Evolutionary conservation across 495 filamentous ascomycete genomes (phyloP), one percentile per base, ranked within the genome.

Genomic region (Sabuloglossum arenarium): DNA sequence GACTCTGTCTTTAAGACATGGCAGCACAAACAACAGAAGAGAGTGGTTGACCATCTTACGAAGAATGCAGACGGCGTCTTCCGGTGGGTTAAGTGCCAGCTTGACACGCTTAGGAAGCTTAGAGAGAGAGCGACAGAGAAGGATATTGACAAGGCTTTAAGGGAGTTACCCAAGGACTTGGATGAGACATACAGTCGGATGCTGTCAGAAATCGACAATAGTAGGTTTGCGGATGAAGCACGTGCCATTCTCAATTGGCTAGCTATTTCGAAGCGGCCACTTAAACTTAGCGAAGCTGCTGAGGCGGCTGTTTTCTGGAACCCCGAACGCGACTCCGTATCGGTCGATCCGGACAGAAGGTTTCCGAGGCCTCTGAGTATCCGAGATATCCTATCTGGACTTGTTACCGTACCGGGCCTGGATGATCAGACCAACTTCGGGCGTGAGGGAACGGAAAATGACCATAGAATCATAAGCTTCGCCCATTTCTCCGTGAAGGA

Each of bases 401-500:
- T 64, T 14, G 59, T 47, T 14, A 32, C 58, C 14, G 42, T 56
- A 31, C 25, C 10, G 8, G 24, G 24, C 47, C 11, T 29, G 34
- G 34, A 39, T 5, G 47, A 29, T 47, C 21, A 47, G 23, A 3
- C 6, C 21, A 5, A 24, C 6, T 47, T 47, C 45, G 45, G n/a
- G 9, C 1, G 23, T 14, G 47, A 29, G 47, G 12, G 16, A 51
- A 4, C 16, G 14, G 28, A 51, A 3, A 25, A 14, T 30, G 46
- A 19, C 21, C 46, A 47, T 25, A 39, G 42, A 43, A 25, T 53
- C 23, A 27, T 56, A 31, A 37, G 24, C 46, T 58, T 65, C 9
- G 59, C 62, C 12, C 63, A 65, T 58, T 65, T 59, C 59, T 65
- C 62, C 6, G 59, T 65, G 24, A 63, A 62, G 57, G 63, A 65